Evolutionary conservation across 768 basidiomycete species (phyloP).

Genomic region (Russula sp.): DNA sequence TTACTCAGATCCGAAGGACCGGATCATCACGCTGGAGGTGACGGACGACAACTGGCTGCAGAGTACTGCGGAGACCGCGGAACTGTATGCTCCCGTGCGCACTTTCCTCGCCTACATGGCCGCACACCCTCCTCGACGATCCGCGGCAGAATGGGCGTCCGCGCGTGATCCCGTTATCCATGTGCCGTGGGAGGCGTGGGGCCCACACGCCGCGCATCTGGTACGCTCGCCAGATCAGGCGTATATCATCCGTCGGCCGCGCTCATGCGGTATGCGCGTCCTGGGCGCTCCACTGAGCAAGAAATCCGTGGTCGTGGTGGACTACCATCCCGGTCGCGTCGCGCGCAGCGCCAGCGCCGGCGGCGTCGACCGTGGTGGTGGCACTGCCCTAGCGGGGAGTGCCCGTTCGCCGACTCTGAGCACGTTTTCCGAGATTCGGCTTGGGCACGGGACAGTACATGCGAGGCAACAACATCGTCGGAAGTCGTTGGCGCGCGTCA

Average conservation of each 20-base stretch:
- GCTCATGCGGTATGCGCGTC: conserved; percentile 12
- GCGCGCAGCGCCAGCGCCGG: background rate
- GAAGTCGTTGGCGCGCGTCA: background rate
- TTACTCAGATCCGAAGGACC: conserved; percentile 6
- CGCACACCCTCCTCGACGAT: background rate
- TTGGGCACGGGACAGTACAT: too few species aligned
- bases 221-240: background rate
- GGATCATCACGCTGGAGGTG: conserved; percentile 9
- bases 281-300: conserved; percentile 1
- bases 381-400: too few species aligned
- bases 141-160: background rate
- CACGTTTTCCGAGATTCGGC: background rate
- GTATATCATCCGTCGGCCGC: conserved; percentile 6
- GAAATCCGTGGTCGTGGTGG: background rate
- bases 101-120: conserved; percentile 14
- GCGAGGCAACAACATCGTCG: too few species aligned
- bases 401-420: too few species aligned
- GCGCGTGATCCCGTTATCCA: background rate
- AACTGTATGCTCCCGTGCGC: conserved; percentile 2
- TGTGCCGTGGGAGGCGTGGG: conserved; percentile 14
- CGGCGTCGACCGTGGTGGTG: background rate
- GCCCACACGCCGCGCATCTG: conserved; percentile 6
- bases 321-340: conserved; percentile 11
- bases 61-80: background rate
- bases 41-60: conserved; percentile 10